Conservation (phyloP, 371 early-diverging fungal genomes). For the Apophysomyces variabilis region DNA sequence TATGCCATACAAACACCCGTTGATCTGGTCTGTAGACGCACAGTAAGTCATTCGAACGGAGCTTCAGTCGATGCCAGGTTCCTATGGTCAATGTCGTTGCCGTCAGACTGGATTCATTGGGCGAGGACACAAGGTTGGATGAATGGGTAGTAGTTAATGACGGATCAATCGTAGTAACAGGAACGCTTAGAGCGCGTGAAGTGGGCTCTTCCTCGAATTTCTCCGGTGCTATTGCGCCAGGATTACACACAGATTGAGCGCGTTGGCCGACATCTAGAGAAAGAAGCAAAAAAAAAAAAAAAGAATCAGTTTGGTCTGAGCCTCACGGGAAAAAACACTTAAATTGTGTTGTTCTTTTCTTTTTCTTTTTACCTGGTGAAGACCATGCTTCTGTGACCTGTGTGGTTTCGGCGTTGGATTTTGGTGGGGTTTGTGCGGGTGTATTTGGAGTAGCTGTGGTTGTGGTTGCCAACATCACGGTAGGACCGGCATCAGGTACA, state of each 20-base stretch:
- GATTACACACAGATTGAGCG: constrained; percentile 21
- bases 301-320: background rate
- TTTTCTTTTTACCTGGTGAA: constrained; percentile 22
- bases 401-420: constrained; percentile 11
- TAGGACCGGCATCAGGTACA: constrained; percentile 54
- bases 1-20: constrained; percentile 71
- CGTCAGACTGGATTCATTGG: constrained; percentile 39
- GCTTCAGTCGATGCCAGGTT: constrained; percentile 76
- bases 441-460: constrained; percentile 5
- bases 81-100: constrained; percentile 75
- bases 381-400: constrained; percentile 20
- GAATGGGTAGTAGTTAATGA: constrained; percentile 1
- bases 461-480: constrained; percentile 39
- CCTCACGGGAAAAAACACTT: too few species aligned
- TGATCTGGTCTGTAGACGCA: constrained; percentile 62
- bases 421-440: constrained; percentile 7
- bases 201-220: background rate
- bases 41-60: constrained; percentile 64
- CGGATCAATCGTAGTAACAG: constrained; percentile 30
- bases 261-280: constrained; percentile 14
- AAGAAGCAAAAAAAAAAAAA: background rate
- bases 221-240: background rate
- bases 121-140: background rate
- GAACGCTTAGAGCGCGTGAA: constrained; percentile 24
- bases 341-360: background rate